A percentile compares a stretch with the other conserved stretches of the same genome.
These are phyloP conservation scores for Yarrowia deformans DNA, from an alignment of 805 yeast genomes.

Conservation along the genomic window DNA sequence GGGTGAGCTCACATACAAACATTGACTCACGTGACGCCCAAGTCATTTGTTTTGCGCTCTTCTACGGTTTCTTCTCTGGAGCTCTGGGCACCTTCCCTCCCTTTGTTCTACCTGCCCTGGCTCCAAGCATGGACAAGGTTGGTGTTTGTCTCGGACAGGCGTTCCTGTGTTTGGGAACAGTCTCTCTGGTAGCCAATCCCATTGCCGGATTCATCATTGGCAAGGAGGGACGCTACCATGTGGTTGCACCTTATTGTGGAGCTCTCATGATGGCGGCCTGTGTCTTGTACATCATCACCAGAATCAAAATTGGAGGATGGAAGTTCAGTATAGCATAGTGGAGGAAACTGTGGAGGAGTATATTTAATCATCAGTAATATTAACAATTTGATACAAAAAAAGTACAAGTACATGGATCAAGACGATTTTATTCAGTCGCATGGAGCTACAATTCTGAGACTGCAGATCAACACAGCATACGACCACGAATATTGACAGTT, in stretches of 20 bases:
- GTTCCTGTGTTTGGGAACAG: constrained; percentile 64
- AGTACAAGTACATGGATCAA: too few species aligned
- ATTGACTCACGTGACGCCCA: constrained; percentile 41
- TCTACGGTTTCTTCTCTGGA: constrained; percentile 47
- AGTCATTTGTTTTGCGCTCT: constrained; percentile 44
- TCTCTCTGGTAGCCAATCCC: constrained; percentile 49
- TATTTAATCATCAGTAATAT: constrained; percentile 13
- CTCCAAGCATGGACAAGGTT: constrained; percentile 55
- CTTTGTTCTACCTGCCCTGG: constrained; percentile 36
- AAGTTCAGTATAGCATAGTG: constrained; percentile 3
- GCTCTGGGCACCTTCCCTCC: constrained; percentile 43
- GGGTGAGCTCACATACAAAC: constrained; percentile 12
- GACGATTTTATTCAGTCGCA: too few species aligned
- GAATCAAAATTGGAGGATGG: constrained; percentile 25
- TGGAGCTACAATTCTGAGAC: too few species aligned
- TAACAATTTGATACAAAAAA: not conserved
- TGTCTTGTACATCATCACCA: not conserved
- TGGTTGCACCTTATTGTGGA: constrained; percentile 32
- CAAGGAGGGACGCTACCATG: constrained; percentile 41
- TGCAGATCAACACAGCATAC: too few species aligned
- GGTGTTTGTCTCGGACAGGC: constrained; percentile 65
- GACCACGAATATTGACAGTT: too few species aligned
- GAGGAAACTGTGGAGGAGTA: not conserved
- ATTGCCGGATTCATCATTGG: constrained; percentile 48
- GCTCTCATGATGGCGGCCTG: constrained; percentile 25